Evolutionary conservation across 768 basidiomycete species (phyloP), one percentile per base, ranked within the genome.

Genomic region (Russula griseocarnosa): DNA sequence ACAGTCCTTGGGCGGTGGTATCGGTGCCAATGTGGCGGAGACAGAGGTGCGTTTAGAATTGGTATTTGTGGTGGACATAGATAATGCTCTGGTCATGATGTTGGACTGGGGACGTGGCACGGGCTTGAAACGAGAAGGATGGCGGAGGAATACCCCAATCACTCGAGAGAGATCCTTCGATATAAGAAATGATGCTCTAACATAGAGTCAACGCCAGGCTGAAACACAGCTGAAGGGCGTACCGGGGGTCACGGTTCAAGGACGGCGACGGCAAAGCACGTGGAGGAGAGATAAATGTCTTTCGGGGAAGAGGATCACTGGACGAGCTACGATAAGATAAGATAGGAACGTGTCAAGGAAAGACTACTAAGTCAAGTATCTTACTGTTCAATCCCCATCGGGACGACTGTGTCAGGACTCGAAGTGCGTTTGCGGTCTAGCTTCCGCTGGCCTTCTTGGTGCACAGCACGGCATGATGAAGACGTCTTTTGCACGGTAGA

Each of bases 241-340:
- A 64, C 63, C 46, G 36, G 26, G 56, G 40, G 30, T 10, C 22
- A 60, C 47, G 32, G 4, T n/a, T 52, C 46, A 46, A 47, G 7
- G 63, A 53, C 13, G 58, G 55, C 3, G 38, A 52, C 30, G 55
- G 7, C 7, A 50, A 38, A 52, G 34, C 32, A 36, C 24, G 24
- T 13, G 64, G 59, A 38, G 24, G 60, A 10, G 64, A 65, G 20
- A 65, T 49, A 46, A 57, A 65, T 13, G 59, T 65, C 55, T 61
- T 61, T 36, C 60, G 30, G 3, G 18, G 2, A 55, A 18, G 47
- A 30, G 14, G 6, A 22, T n/a, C 30, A 3, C 50, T 14, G 11
- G 36, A 11, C 42, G 53, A 32, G 3, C 63, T 64, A 9, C 13
- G 8, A 60, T 28, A 54, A 30, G 46, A 42, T 26, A 4, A 55